Conservation (phyloP, 2,329 filamentous ascomycete genomes). For the Trichothecium roseum region DNA sequence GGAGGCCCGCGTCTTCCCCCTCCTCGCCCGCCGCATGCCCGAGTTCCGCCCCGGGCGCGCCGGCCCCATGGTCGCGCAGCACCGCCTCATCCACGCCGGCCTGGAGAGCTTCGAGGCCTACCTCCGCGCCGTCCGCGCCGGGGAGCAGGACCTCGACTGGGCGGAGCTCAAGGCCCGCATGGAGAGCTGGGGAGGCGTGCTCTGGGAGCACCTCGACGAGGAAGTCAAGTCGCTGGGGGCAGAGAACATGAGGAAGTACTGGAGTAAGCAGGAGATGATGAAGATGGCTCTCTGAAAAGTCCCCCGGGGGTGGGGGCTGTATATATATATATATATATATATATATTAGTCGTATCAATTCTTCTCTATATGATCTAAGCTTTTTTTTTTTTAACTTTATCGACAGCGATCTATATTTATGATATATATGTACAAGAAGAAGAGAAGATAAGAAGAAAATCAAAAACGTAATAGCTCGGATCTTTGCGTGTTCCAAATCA, state of each 20-base stretch:
- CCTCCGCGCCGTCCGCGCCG: slow-evolving; percentile 46
- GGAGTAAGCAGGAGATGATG: slow-evolving; percentile 65
- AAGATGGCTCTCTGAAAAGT: slow-evolving; percentile 53
- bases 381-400: too few relatives aligned
- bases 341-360: too few relatives aligned
- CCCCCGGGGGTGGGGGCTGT: too few relatives aligned
- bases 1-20: slow-evolving; percentile 70
- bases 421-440: slow-evolving; percentile 1
- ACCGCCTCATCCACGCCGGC: slow-evolving; percentile 68
- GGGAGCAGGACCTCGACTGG: slow-evolving; percentile 51
- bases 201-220: slow-evolving; percentile 77
- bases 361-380: too few relatives aligned
- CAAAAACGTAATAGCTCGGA: neutral
- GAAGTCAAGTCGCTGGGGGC: slow-evolving; percentile 71
- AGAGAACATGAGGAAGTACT: slow-evolving; percentile 81
- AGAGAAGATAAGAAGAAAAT: neutral
- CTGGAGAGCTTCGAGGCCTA: slow-evolving; percentile 60
- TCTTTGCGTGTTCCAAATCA: too few relatives aligned
- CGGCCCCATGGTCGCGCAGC: slow-evolving; percentile 60
- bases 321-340: too few relatives aligned
- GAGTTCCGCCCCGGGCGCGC: slow-evolving; percentile 50
- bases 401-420: slow-evolving; percentile 1
- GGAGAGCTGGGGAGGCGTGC: slow-evolving; percentile 66
- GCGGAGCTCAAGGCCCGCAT: slow-evolving; percentile 56
- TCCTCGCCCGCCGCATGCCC: slow-evolving; percentile 67